Evolutionary conservation across 345 rosid genomes (phyloP), one percentile per base, ranked within the genome.

Genomic region (Brassica cretica): DNA sequence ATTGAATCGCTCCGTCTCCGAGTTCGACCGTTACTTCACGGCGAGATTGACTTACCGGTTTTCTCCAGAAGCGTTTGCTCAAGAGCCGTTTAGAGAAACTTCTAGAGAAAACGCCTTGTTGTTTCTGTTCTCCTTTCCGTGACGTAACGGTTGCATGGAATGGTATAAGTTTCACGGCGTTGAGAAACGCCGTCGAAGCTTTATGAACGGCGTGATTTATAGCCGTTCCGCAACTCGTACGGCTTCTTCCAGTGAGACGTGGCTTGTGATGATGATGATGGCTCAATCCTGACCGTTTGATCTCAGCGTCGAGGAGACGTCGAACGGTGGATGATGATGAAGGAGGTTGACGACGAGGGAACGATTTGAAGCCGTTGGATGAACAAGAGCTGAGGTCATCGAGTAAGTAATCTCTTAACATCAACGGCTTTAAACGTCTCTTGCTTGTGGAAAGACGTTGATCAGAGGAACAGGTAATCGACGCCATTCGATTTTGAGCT

Each of bases 351-450:
- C 86, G 87, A 70, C 95, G 96, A 41, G 98, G 93, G 64, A 88
- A 89, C 7, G 98, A 89, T 72, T 89, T 88, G 86, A 94, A 94
- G 63, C 95, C 95, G 76, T 81, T 87, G 77, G 98, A 94, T 72
- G 98, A 92, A 78, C 97, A 91, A 4, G 98, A 91, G 59, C 95
- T 86, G 49, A 88, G 82, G 84, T 94, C 97, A 60, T 92, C 95
- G 8, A 71, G 75, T 53, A 94, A 89, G 56, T 85, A 89, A 75
- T 94, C 98, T 85, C 88, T 91, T 33, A 94, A 86, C 93, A 86
- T 78, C 78, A 88, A 72, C 18, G 88, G 87, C 74, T 73, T 88
- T 6, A 80, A 71, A 65, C 80, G 83, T 75, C 83, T 80, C 0
- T 65, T 80, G 56, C 76, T 75, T 46, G 79, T 70, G 7, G 80